Conservation (phyloP, 2,329 filamentous ascomycete species). For the Fusarium tricinctum region DNA sequence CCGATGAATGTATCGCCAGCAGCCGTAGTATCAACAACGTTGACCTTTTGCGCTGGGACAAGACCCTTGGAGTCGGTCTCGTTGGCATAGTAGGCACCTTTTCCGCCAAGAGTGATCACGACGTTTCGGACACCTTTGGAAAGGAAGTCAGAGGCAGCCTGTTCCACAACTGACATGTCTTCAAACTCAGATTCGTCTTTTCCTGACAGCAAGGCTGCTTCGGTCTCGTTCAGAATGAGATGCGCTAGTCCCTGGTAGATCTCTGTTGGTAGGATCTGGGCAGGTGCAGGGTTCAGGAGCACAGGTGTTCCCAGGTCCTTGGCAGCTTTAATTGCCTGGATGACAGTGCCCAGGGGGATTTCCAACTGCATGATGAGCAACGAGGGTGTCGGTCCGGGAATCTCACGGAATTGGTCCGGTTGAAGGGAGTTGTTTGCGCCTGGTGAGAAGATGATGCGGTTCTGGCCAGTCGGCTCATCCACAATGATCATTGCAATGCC, state of each 20-base stretch:
- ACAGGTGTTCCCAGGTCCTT: slow-evolving; percentile 68
- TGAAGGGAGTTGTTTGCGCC: slow-evolving; percentile 74
- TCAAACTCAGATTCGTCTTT: slow-evolving; percentile 65
- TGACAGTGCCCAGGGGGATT: slow-evolving; percentile 75
- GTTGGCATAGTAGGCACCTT: slow-evolving; percentile 78
- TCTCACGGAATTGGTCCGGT: slow-evolving; percentile 54
- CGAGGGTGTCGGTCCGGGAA: slow-evolving; percentile 62
- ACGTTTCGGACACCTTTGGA: slow-evolving; percentile 78
- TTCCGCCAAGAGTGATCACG: slow-evolving; percentile 85
- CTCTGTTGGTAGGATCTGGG: slow-evolving; percentile 74
- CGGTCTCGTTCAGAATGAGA: slow-evolving; percentile 90
- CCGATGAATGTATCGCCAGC: slow-evolving; percentile 96
- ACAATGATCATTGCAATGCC: slow-evolving; percentile 83
- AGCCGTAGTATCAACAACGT: slow-evolving; percentile 91
- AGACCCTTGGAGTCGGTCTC: slow-evolving; percentile 59
- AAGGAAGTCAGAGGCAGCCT: slow-evolving; percentile 73
- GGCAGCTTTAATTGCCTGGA: slow-evolving; percentile 70
- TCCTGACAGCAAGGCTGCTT: slow-evolving; percentile 80
- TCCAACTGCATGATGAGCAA: slow-evolving; percentile 83
- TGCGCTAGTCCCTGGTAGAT: slow-evolving; percentile 79
- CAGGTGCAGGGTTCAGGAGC: slow-evolving; percentile 88
- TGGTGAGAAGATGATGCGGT: slow-evolving; percentile 80
- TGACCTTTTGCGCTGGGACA: slow-evolving; percentile 75
- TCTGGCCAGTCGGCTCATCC: slow-evolving; percentile 80
- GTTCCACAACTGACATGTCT: slow-evolving; percentile 58